These are phyloP conservation scores for Eucommia ulmoides DNA, from an alignment of 257 asterid genomes.

Conservation along the genomic window DNA sequence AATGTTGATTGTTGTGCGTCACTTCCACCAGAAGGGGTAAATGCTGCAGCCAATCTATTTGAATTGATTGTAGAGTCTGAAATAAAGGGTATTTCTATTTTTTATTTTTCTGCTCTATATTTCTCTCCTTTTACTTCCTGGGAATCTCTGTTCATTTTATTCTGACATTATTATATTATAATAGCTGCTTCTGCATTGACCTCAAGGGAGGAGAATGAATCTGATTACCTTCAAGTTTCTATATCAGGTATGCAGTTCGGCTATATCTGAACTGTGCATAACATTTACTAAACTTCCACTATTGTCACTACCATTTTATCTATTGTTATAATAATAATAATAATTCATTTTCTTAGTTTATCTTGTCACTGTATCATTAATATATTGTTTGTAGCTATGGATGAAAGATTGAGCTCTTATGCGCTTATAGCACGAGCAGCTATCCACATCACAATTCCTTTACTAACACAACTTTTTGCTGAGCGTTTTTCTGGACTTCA, in stretches of 20 bases:
- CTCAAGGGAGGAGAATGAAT: conserved; percentile 54
- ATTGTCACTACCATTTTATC: too few species aligned
- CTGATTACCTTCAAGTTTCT: conserved; percentile 66
- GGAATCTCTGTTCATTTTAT: conserved; percentile 9
- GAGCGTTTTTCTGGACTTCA: conserved; percentile 60
- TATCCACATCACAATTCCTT: conserved; percentile 49
- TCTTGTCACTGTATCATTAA: conserved; percentile 9
- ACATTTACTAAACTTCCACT: too few species aligned
- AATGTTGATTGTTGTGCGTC: conserved; percentile 28
- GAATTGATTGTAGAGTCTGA: conserved; percentile 74
- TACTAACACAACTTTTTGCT: conserved; percentile 51
- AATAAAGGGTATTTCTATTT: conserved; percentile 44
- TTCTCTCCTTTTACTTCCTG: conserved; percentile 2
- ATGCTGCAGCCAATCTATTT: conserved; percentile 76
- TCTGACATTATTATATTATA: conserved; percentile 11
- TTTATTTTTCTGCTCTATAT: conserved; percentile 8
- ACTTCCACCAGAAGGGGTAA: conserved; percentile 74
- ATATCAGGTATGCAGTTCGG: conserved; percentile 36
- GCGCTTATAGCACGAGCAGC: conserved; percentile 98
- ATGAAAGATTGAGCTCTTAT: conserved; percentile 88
- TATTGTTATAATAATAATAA: too few species aligned
- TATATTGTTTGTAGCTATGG: conserved; percentile 66
- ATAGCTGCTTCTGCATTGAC: conserved; percentile 82
- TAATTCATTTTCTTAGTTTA: too few species aligned
- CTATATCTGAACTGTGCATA: too few species aligned